Percentiles rank a stretch among this genome's conserved stretches.
phyloP scores from a whole-genome alignment of 805 yeast species.

The Barnettozyma siamensis region DNA sequence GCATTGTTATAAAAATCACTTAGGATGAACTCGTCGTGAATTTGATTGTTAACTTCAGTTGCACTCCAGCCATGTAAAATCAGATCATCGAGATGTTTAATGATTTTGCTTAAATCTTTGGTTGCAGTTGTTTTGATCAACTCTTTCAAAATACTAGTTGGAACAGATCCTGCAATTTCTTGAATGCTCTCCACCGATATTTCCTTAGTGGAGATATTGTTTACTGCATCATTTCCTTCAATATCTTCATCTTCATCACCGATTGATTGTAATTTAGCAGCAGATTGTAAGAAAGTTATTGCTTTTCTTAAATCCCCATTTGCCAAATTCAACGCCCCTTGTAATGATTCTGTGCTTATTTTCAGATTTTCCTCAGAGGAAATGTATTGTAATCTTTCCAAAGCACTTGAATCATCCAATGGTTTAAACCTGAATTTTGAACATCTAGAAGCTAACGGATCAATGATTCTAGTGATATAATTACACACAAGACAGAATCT shows the following conservation, averaged over 20 bases:
- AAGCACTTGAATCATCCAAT: constrained; percentile 65
- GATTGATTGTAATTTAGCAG: constrained; percentile 47
- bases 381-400: constrained; percentile 59
- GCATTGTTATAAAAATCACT: constrained; percentile 43
- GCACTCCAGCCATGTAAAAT: constrained; percentile 75
- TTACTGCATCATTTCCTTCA: constrained; percentile 25
- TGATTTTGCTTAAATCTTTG: constrained; percentile 30
- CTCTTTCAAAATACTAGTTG: constrained; percentile 38
- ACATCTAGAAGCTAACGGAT: constrained; percentile 94
- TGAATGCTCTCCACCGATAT: constrained; percentile 45
- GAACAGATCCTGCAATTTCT: constrained; percentile 76
- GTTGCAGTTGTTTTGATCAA: constrained; percentile 35
- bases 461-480: constrained; percentile 93
- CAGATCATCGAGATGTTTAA: constrained; percentile 42
- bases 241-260: constrained; percentile 30
- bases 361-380: constrained; percentile 40
- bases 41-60: constrained; percentile 60
- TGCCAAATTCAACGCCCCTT: constrained; percentile 63
- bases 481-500: constrained; percentile 94
- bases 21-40: constrained; percentile 61
- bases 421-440: constrained; percentile 89
- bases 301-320: constrained; percentile 92
- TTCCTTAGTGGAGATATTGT: constrained; percentile 6
- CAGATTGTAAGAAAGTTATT: constrained; percentile 83
- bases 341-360: constrained; percentile 46